These are phyloP conservation scores for Nannochloropsis gaditana DNA, from an alignment of 108 stramenopile species.

Conservation along the genomic window DNA sequence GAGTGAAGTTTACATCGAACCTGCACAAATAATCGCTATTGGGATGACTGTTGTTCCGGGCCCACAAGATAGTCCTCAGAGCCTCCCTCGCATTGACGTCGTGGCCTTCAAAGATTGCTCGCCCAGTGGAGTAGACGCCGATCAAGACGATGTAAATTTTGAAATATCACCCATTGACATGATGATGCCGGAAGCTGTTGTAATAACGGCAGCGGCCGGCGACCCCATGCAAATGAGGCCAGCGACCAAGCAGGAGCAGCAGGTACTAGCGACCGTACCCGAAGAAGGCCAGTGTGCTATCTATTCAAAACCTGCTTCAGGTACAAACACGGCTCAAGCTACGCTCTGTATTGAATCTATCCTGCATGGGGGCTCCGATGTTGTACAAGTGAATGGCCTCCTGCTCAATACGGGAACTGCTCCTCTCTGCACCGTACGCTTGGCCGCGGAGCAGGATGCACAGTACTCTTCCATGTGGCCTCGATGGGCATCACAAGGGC, in stretches of 20 bases:
- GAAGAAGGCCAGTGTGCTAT: not conserved
- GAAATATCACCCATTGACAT: not conserved
- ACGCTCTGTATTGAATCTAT: not conserved
- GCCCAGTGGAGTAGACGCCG: not conserved
- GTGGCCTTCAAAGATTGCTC: not conserved
- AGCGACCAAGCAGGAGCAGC: not conserved
- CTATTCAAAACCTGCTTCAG: constrained; percentile 15
- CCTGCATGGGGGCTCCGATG: not conserved
- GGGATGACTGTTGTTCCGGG: not conserved
- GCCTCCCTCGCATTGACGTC: not conserved
- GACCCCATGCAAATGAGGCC: not conserved
- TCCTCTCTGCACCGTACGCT: not conserved
- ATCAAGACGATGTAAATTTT: not conserved
- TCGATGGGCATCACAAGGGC: not conserved
- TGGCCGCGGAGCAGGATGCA: constrained; percentile 11
- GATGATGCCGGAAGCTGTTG: not conserved
- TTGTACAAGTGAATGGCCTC: not conserved
- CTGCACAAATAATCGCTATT: not conserved
- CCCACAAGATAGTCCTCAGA: not conserved
- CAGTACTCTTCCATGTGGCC: not conserved
- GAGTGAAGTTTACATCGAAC: constrained; percentile 5
- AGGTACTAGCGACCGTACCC: not conserved
- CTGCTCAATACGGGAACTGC: not conserved
- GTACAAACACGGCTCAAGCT: not conserved
- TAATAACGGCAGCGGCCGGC: not conserved